Evolutionary conservation across 352 stramenopile genomes (phyloP), one percentile per base, ranked within the genome.

Genomic region (Globisporangium camurandrum): DNA sequence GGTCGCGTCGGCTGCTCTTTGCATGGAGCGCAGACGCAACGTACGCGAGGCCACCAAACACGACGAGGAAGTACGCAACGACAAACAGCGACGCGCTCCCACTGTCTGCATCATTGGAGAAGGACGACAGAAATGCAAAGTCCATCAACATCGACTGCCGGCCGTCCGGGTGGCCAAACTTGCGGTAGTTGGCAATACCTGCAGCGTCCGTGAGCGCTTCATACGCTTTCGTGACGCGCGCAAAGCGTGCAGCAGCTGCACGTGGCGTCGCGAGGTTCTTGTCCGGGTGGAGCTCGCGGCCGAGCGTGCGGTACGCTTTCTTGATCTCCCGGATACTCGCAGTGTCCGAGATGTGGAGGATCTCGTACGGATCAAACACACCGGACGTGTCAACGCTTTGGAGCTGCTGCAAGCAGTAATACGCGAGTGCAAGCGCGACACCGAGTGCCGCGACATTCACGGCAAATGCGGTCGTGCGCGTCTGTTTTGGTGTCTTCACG

Each of bases 301-400:
- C 75, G 30, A 94, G 67, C 17, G 56, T 56, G 27, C 83, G 70
- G 58, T 85, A 94, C 11, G 76, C 77, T 56, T 86, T 87, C 50
- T 83, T 82, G 56, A 94, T 88, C 45, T 89, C 61, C 22, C 62
- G 63, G 34, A 67, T 39, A 14, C 70, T 75, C 4, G 78, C 58
- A 2, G 64, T 67, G 34, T 86, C 75, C 16, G 69, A 65, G 22
- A 94, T 68, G 49, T 75, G 56, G 36, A 94, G 60, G 53, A 92
- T 94, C 57, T 94, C 80, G 55, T 92, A 94, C 43, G 83, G 83
- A 41, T 94, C 83, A 50, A 94, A 92, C 31, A 87, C 58, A 50
- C 75, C 79, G 23, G 75, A 86, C 24, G 72, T 86, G 57, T 87
- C 78, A 10, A 88, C 73, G 61, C 67, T 72, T 66, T 86, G 73